A percentile compares a stretch with the other conserved stretches of the same genome.
These are phyloP conservation scores for Cladosporium austrohemisphaericum DNA, from an alignment of 2,329 filamentous ascomycete genomes.

Conservation along the genomic window DNA sequence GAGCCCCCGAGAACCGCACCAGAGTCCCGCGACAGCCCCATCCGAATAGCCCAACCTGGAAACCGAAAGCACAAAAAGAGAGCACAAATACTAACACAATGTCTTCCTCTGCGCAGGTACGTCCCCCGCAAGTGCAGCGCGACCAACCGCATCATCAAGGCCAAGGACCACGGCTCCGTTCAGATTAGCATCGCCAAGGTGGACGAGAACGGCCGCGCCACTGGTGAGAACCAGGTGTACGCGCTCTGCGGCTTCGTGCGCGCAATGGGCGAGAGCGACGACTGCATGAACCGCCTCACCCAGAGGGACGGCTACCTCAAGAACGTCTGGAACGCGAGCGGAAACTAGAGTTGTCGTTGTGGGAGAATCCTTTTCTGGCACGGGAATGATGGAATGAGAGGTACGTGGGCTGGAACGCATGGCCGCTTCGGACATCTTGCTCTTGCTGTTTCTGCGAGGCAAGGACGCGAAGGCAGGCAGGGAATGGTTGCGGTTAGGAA, in stretches of 20 bases:
- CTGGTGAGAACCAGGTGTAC: slow-evolving; percentile 95
- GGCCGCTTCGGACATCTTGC: neutral
- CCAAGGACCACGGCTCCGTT: slow-evolving; percentile 98
- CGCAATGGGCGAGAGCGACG: slow-evolving; percentile 96
- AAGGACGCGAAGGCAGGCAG: neutral
- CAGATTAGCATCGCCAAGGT: slow-evolving; percentile 98
- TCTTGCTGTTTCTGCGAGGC: neutral
- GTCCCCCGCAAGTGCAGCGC: slow-evolving; percentile 98
- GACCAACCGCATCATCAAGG: slow-evolving; percentile 99
- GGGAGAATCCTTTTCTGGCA: neutral
- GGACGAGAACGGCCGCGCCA: slow-evolving; percentile 96
- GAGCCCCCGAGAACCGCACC: neutral
- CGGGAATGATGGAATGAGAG: slow-evolving; percentile 11
- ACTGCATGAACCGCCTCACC: slow-evolving; percentile 89
- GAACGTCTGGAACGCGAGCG: slow-evolving; percentile 82
- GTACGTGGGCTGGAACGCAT: slow-evolving; percentile 9
- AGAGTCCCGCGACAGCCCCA: slow-evolving; percentile 4
- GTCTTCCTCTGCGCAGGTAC: slow-evolving; percentile 59
- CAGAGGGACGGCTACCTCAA: slow-evolving; percentile 97
- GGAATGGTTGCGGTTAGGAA: neutral
- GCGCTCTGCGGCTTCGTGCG: slow-evolving; percentile 97
- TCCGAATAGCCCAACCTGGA: neutral
- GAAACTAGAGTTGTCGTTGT: slow-evolving; percentile 38
- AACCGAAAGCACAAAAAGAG: slow-evolving; percentile 27
- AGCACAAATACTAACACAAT: slow-evolving; percentile 16